These are phyloP conservation scores for Talaromyces verruculosus DNA, from an alignment of 2,329 filamentous ascomycete genomes.

Conservation along the genomic window DNA sequence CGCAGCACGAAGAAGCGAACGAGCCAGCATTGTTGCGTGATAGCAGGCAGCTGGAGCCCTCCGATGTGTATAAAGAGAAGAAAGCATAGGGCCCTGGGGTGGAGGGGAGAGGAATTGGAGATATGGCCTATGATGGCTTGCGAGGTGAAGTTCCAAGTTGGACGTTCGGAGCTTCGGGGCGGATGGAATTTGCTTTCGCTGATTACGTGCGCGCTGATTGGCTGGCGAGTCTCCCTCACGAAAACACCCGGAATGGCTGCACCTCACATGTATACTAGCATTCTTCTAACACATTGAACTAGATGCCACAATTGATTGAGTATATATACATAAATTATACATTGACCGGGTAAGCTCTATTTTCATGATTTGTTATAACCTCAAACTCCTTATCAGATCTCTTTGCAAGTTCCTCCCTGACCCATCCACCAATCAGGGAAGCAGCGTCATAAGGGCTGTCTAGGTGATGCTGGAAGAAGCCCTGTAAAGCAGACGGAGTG, in stretches of 20 bases:
- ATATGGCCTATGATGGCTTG: conserved; percentile 30
- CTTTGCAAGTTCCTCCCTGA: conserved; percentile 33
- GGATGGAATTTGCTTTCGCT: conserved; percentile 32
- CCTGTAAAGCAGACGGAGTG: conserved; percentile 55
- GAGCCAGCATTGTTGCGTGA: conserved; percentile 76
- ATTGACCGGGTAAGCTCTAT: neutral
- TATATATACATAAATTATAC: conserved; percentile 6
- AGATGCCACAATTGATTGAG: neutral
- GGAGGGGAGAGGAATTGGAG: conserved; percentile 30
- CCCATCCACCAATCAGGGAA: conserved; percentile 46
- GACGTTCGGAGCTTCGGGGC: conserved; percentile 29
- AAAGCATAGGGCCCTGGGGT: conserved; percentile 33
- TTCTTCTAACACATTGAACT: neutral
- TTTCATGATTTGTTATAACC: neutral
- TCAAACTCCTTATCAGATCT: conserved; percentile 21
- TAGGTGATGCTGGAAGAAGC: conserved; percentile 53
- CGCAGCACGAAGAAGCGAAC: conserved; percentile 84
- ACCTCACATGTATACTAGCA: neutral
- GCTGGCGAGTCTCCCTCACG: conserved; percentile 33
- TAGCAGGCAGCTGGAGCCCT: conserved; percentile 36
- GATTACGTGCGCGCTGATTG: conserved; percentile 34
- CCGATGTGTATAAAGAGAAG: conserved; percentile 33
- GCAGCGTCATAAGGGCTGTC: conserved; percentile 50
- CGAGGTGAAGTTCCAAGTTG: conserved; percentile 29
- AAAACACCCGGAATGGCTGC: conserved; percentile 21